phyloP scores from a whole-genome alignment of 352 stramenopile genomes.

The Globisporangium parvum region DNA sequence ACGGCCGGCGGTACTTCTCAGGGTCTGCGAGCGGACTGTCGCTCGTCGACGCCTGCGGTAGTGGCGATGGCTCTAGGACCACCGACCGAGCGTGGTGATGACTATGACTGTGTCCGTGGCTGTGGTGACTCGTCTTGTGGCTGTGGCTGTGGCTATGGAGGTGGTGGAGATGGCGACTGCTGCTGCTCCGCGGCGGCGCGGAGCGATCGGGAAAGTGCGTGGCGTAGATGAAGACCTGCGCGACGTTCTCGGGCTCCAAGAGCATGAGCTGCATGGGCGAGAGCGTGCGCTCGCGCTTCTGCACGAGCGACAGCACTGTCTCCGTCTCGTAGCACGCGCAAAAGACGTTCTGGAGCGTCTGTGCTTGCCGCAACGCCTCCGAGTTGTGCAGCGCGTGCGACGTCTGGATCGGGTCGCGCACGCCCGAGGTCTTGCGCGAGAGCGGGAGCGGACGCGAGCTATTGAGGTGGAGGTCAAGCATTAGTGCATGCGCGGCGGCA shows the following conservation, averaged over 20 bases:
- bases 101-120: background rate
- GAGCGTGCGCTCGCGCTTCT: slow-evolving; percentile 48
- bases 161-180: slow-evolving; percentile 1
- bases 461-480: background rate
- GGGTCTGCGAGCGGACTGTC: slow-evolving; percentile 18
- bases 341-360: slow-evolving; percentile 65
- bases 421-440: slow-evolving; percentile 25
- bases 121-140: background rate
- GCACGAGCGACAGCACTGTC: slow-evolving; percentile 53
- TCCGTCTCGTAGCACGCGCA: slow-evolving; percentile 72
- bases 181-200: background rate
- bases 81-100: no score
- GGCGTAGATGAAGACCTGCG: slow-evolving; percentile 56
- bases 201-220: slow-evolving; percentile 23
- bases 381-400: slow-evolving; percentile 72
- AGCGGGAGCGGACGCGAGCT: slow-evolving; percentile 9
- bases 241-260: slow-evolving; percentile 50
- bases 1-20: slow-evolving; percentile 47
- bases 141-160: background rate
- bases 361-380: slow-evolving; percentile 52
- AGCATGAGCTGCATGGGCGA: slow-evolving; percentile 64
- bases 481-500: background rate
- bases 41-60: background rate
- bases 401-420: slow-evolving; percentile 49
- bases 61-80: background rate